A percentile compares a stretch with the other conserved stretches of the same genome.
Evolutionary conservation across 2,329 filamentous ascomycete species (phyloP).

Genomic region (Colletotrichum liaoningense): DNA sequence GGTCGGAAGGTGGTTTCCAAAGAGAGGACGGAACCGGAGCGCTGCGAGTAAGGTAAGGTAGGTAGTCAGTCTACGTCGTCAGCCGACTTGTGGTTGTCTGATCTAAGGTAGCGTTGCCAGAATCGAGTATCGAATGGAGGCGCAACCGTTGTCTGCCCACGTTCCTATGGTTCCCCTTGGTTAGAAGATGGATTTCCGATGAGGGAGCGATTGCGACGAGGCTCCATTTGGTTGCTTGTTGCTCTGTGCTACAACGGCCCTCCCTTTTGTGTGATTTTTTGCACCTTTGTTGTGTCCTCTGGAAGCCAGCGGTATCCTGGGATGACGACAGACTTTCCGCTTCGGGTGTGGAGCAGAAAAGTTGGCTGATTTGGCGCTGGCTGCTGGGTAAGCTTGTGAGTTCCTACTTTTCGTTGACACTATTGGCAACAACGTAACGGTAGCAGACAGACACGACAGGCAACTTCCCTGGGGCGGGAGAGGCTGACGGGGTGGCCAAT

Average conservation of each 20-base stretch:
- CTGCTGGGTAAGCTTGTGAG: slow-evolving; percentile 17
- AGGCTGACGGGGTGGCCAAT: slow-evolving; percentile 14
- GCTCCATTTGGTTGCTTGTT: slow-evolving; percentile 5
- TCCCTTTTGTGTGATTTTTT: neutral
- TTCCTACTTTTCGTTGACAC: slow-evolving; percentile 4
- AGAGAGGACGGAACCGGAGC: slow-evolving; percentile 2
- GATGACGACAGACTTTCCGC: slow-evolving; percentile 35
- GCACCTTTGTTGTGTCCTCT: slow-evolving; percentile 16
- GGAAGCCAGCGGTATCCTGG: slow-evolving; percentile 33
- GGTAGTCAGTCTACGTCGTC: neutral
- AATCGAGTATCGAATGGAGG: neutral
- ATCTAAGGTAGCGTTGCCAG: neutral
- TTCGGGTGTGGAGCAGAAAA: slow-evolving; percentile 34
- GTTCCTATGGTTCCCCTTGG: neutral
- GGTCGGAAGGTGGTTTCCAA: neutral
- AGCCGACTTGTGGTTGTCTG: neutral
- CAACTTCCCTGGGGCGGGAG: slow-evolving; percentile 26
- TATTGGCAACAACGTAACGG: slow-evolving; percentile 1
- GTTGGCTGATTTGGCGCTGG: slow-evolving; percentile 18
- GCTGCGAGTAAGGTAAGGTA: neutral
- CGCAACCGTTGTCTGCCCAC: neutral
- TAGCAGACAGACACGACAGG: slow-evolving; percentile 22
- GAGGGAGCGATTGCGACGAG: neutral
- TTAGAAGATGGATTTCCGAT: neutral
- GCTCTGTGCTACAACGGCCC: neutral